Base-by-base conservation (phyloP, 2,329 filamentous ascomycete species). In the Rhytidhysteron rufulum region DNA sequence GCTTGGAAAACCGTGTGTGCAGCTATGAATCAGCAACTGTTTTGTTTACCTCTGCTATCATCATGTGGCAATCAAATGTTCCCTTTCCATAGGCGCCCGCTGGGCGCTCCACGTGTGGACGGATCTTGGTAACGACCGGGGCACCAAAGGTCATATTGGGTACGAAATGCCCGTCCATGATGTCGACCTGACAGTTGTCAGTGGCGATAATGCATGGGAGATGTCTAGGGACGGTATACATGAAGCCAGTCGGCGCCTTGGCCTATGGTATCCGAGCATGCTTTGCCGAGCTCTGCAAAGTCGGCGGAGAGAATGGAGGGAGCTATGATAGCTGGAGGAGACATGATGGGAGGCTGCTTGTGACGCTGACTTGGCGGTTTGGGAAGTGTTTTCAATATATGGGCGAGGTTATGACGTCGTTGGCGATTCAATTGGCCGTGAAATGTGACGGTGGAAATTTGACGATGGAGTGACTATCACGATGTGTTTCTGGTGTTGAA, bases 41-140 rank as follows among this genome's bases (percentile, higher is more conserved):
- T 13, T 21, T 33, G 31, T 40, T 32, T 75, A 91, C 88, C 85
- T 98, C 91, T 58, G 88, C 83, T 63, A 98, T 95, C 93, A 98
- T 98, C 93, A 98, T 97, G 71, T 98, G 93, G 77, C 93, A 98
- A 70, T 98, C 93, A 65, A 98, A 98, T 11, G 91, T 97, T 47
- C 93, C 93, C 55, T 83, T 86, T 39, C 86, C 89, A 52, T 85
- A 74, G 24, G 77, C 77, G 37, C 77, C 72, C 30, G 75, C 74
- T 3, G 89, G 90, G 53, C 78, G 77, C 42, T 88, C 83, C 56
- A 98, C 90, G 58, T 95, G 86, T 33, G 79, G 75, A 48, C 93
- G 83, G 57, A 98, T 93, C 74, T 91, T 95, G 54, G 88, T 91
- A 33, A 98, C 93, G 27, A 98, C 89, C 4, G 91, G 90, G 16